Percentiles rank a stretch among this genome's conserved stretches.
Conservation (phyloP, 2,329 filamentous ascomycete genomes). For the Parafenestella ontariensis region DNA sequence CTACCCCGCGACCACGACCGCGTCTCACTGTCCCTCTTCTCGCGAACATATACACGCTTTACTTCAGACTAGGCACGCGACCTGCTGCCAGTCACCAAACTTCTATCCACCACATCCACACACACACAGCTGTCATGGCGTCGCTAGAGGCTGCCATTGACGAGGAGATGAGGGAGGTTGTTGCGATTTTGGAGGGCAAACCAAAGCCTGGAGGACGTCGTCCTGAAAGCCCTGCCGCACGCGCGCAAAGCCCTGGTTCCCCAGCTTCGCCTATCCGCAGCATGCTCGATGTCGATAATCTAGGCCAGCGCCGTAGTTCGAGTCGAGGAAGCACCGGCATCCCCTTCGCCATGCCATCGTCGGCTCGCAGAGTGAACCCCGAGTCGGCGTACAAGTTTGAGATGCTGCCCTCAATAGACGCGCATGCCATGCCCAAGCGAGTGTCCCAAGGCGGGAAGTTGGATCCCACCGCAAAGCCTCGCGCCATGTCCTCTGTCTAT, state of each 20-base stretch:
- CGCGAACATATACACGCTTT: conserved; percentile 5
- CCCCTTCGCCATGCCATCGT: conserved; percentile 39
- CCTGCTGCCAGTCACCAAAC: not conserved
- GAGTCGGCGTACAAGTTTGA: conserved; percentile 55
- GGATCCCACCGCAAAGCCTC: conserved; percentile 41
- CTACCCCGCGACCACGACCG: conserved; percentile 30
- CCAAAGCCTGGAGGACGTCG: conserved; percentile 28
- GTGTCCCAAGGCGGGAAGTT: conserved; percentile 53
- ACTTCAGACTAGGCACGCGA: conserved; percentile 13
- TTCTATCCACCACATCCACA: conserved; percentile 2
- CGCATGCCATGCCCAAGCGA: conserved; percentile 51
- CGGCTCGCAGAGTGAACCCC: conserved; percentile 45
- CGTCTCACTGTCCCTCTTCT: conserved; percentile 6
- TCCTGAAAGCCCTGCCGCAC: conserved; percentile 50
- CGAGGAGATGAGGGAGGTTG: conserved; percentile 76
- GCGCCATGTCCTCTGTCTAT: conserved; percentile 56
- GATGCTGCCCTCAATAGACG: conserved; percentile 55
- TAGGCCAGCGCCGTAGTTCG: conserved; percentile 40
- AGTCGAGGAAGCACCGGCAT: conserved; percentile 42
- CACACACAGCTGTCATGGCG: conserved; percentile 56
- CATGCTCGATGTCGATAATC: conserved; percentile 48
- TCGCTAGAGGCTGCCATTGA: conserved; percentile 79
- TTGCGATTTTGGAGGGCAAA: conserved; percentile 69
- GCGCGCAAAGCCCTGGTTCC: conserved; percentile 61
- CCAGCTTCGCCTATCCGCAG: conserved; percentile 63